Evolutionary conservation across 257 asterid genomes (phyloP).

Genomic region (Lycium ferocissimum): DNA sequence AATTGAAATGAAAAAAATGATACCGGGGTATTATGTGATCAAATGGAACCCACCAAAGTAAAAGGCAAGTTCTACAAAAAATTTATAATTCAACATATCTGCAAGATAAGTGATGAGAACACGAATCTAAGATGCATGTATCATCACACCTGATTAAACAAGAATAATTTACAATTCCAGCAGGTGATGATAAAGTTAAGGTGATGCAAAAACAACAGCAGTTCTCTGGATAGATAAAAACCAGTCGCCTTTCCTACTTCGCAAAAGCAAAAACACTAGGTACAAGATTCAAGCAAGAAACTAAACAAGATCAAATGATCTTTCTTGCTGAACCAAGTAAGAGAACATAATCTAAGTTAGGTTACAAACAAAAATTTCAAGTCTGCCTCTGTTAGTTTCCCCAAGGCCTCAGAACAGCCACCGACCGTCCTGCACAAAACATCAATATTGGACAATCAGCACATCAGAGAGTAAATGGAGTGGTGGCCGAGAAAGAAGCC

Average conservation of each 20-base stretch:
- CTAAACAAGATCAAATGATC: slow-evolving; percentile 21
- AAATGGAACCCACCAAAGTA: background rate
- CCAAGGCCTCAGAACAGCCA: slow-evolving; percentile 81
- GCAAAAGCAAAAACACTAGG: background rate
- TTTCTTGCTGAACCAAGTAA: slow-evolving; percentile 3
- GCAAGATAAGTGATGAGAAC: background rate
- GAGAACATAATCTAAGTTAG: slow-evolving; percentile 28
- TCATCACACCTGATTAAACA: too few relatives aligned
- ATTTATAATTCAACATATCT: background rate
- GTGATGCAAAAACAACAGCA: background rate
- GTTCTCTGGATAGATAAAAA: background rate
- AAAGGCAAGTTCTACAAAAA: background rate
- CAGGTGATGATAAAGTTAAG: background rate
- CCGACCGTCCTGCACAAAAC: slow-evolving; percentile 79
- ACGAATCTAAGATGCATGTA: too few relatives aligned
- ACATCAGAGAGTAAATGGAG: background rate
- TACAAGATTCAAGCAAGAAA: slow-evolving; percentile 26
- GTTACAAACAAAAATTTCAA: slow-evolving; percentile 75
- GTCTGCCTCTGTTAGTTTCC: slow-evolving; percentile 87
- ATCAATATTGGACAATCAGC: slow-evolving; percentile 24
- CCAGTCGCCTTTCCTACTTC: background rate
- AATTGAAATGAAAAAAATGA: background rate
- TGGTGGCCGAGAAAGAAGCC: background rate
- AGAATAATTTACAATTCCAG: background rate
- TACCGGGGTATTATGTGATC: background rate